Evolutionary conservation across 306 rosid genomes (phyloP).

Genomic region (Crotalaria pallida): DNA sequence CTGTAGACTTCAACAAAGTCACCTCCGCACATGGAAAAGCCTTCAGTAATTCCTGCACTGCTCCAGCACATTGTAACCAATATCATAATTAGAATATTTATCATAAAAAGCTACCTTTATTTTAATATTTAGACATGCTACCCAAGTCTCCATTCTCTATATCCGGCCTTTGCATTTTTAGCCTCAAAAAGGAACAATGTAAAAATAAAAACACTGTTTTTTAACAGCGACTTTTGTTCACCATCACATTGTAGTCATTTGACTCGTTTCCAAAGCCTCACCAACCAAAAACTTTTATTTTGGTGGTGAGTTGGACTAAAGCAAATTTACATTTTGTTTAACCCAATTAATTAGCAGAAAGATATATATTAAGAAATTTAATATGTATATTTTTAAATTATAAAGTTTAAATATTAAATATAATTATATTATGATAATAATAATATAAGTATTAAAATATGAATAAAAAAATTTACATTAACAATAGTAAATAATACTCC

Average conservation of each 20-base stretch:
- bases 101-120: background rate
- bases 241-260: background rate
- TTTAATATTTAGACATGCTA: background rate
- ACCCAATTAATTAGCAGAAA: background rate
- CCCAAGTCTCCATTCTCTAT: background rate
- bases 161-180: background rate
- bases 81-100: slow-evolving; percentile 4
- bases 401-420: too few relatives aligned
- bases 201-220: too few relatives aligned
- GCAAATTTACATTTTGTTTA: background rate
- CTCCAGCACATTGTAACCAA: slow-evolving; percentile 15
- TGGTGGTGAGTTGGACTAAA: background rate
- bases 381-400: too few relatives aligned
- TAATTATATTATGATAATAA: too few relatives aligned
- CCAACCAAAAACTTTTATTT: background rate
- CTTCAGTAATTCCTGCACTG: slow-evolving; percentile 97
- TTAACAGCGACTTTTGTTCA: background rate
- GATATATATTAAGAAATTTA: background rate
- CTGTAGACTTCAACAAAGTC: slow-evolving; percentile 93
- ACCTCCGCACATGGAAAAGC: slow-evolving; percentile 98
- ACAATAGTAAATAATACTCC: too few relatives aligned
- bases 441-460: too few relatives aligned
- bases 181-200: background rate
- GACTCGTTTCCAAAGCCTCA: background rate
- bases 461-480: too few relatives aligned